Base-by-base conservation (phyloP, 331 rosid genomes). In the Pyracantha coccinea region DNA sequence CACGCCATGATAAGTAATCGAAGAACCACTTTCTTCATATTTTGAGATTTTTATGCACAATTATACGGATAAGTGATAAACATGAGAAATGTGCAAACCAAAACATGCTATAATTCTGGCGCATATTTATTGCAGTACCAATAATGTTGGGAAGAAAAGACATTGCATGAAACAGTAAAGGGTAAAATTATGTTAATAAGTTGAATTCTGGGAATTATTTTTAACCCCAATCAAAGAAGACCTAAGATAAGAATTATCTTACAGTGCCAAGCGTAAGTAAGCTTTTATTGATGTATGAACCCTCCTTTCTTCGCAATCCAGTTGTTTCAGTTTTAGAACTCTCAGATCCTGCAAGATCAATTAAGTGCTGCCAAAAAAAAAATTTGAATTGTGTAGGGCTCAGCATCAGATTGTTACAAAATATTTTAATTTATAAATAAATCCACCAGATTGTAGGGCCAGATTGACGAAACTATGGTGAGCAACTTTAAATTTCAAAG, bases 261-360 rank as follows among this genome's bases (percentile, higher is more conserved):
- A 85, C 89, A 64, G 89, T 85, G 76, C 89, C 89, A 47, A 85
- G 83, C 5, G 89, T 82, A 25, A 85, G 89, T 75, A 85, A 79
- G 76, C 89, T 85, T 75, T 85, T 85, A 62, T 85, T 85, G 74
- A 85, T 85, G 78, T 82, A 85, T 28, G 89, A 85, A 27, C 89
- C 89, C 78, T 85, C 89, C 77, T 77, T 85, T 74, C 89, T 85
- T 64, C 89, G 74, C 68, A 85, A 77, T 54, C 89, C 89, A 66
- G 89, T 82, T 77, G 89, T 85, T 79, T 85, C 89, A 12, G 85
- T 77, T 77, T 85, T 85, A 68, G 89, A 85, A 74, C 89, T 85
- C 80, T 85, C 89, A 74, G 89, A 85, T 70, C 89, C 89, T 66
- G 89, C 89, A 50, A 85, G 89, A 82, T 85, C 89, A 76, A 85